Conservation (phyloP, 805 yeast species). For the Candida ascalaphidarum region DNA sequence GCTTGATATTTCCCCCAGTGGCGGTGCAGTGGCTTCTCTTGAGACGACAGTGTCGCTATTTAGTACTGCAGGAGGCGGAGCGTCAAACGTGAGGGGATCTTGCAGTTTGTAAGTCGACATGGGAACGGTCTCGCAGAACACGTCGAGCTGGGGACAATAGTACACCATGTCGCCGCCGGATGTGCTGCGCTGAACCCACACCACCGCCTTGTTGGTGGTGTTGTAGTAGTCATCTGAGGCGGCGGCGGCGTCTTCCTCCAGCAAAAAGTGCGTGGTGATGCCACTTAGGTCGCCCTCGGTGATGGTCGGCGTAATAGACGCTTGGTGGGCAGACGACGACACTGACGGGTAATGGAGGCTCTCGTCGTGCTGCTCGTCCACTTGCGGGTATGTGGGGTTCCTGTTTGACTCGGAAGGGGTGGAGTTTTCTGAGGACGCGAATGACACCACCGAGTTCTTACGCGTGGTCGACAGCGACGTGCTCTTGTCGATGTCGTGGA, state of each 20-base stretch:
- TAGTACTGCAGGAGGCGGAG: constrained; percentile 10
- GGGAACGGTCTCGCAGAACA: too few species aligned
- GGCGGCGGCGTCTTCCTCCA: constrained; percentile 20
- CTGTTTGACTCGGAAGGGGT: constrained; percentile 15
- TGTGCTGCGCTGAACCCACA: constrained; percentile 58
- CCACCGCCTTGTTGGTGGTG: constrained; percentile 11
- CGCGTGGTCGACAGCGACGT: constrained; percentile 28
- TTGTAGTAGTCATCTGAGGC: constrained; percentile 14
- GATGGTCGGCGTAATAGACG: constrained; percentile 8
- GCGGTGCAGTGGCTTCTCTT: constrained; percentile 1
- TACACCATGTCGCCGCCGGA: constrained; percentile 47
- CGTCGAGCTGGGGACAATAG: constrained; percentile 41
- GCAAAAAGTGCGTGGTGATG: constrained; percentile 5
- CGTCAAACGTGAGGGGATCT: too few species aligned
- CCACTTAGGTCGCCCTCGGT: constrained; percentile 2
- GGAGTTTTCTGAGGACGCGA: constrained; percentile 36
- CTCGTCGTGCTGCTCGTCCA: too few species aligned
- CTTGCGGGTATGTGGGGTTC: too few species aligned
- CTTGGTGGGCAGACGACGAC: constrained; percentile 2
- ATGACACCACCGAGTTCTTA: constrained; percentile 42
- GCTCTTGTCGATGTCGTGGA: constrained; percentile 22
- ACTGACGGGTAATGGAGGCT: too few species aligned
- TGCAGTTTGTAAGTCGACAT: too few species aligned
- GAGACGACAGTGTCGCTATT: constrained; percentile 13
- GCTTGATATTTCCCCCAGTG: constrained; percentile 1